These are phyloP conservation scores for Cyclotella choctawhatcheeana DNA, from an alignment of 108 stramenopile genomes.

Conservation along the genomic window DNA sequence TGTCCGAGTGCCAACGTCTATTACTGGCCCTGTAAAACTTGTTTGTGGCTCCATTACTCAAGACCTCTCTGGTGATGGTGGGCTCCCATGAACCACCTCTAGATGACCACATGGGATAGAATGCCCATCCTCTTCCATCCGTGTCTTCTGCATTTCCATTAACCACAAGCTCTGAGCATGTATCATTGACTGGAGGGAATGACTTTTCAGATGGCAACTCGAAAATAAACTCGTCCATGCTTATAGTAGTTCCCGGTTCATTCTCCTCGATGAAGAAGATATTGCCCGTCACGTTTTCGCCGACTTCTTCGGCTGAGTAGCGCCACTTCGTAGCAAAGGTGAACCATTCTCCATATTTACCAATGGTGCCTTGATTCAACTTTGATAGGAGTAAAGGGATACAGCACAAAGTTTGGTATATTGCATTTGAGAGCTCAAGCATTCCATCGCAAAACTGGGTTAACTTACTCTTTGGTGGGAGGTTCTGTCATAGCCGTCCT, in stretches of 20 bases:
- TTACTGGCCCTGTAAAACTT: constrained; percentile 44
- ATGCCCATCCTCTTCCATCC: constrained; percentile 1
- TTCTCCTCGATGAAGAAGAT: constrained; percentile 54
- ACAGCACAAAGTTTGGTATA: too few relatives aligned
- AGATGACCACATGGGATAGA: constrained; percentile 10
- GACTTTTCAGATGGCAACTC: constrained; percentile 53
- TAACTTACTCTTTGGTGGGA: neutral
- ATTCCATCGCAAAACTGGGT: neutral
- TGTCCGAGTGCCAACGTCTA: constrained; percentile 18
- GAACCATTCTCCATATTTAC: constrained; percentile 56
- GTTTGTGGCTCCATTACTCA: constrained; percentile 22
- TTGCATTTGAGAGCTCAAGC: too few relatives aligned
- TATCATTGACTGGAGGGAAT: constrained; percentile 34
- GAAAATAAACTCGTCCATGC: constrained; percentile 53
- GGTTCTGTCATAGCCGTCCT: constrained; percentile 13
- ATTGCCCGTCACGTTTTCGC: constrained; percentile 38
- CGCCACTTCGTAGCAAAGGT: constrained; percentile 44
- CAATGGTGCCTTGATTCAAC: constrained; percentile 24
- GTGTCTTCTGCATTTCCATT: constrained; percentile 54
- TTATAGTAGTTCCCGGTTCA: constrained; percentile 42
- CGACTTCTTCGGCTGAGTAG: constrained; percentile 33
- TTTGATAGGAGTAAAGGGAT: neutral
- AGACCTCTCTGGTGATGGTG: constrained; percentile 25
- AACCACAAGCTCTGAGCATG: constrained; percentile 52
- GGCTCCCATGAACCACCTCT: constrained; percentile 15